These are phyloP conservation scores for Fusarium subglutinans DNA, from an alignment of 2,329 filamentous ascomycete genomes.

Conservation along the genomic window DNA sequence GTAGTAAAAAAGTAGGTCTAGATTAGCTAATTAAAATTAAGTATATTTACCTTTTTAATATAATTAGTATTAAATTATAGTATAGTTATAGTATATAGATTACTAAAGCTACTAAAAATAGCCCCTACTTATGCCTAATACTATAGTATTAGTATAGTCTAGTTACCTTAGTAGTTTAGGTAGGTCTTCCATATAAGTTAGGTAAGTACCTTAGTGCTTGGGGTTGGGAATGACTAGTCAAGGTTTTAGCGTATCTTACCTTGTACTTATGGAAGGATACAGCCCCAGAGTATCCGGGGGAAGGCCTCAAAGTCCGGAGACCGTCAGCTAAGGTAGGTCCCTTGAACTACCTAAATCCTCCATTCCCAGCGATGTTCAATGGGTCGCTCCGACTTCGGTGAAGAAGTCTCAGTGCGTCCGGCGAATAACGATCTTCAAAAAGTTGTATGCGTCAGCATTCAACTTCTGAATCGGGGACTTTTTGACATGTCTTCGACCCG, in stretches of 20 bases:
- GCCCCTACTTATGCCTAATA: too few relatives aligned
- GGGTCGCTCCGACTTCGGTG: constrained; percentile 29
- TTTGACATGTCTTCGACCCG: background rate
- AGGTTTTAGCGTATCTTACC: background rate
- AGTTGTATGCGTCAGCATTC: constrained; percentile 23
- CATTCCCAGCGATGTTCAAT: background rate
- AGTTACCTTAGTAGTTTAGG: too few relatives aligned
- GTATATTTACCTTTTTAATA: too few relatives aligned
- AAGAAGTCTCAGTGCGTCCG: constrained; percentile 10
- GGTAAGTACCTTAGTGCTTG: background rate
- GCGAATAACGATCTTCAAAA: constrained; percentile 33
- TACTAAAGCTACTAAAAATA: too few relatives aligned
- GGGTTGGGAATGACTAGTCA: background rate
- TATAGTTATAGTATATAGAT: too few relatives aligned
- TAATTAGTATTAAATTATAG: too few relatives aligned
- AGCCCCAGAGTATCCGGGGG: background rate
- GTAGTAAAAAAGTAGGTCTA: too few relatives aligned
- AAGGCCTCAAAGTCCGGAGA: background rate
- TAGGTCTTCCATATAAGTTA: background rate
- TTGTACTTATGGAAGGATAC: background rate
- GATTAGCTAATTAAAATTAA: too few relatives aligned
- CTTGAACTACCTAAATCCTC: background rate
- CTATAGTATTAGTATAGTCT: background rate
- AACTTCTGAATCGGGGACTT: constrained; percentile 8
- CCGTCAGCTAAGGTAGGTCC: background rate